phyloP scores from a whole-genome alignment of 768 basidiomycete genomes.

The Leccinellum albellum region DNA sequence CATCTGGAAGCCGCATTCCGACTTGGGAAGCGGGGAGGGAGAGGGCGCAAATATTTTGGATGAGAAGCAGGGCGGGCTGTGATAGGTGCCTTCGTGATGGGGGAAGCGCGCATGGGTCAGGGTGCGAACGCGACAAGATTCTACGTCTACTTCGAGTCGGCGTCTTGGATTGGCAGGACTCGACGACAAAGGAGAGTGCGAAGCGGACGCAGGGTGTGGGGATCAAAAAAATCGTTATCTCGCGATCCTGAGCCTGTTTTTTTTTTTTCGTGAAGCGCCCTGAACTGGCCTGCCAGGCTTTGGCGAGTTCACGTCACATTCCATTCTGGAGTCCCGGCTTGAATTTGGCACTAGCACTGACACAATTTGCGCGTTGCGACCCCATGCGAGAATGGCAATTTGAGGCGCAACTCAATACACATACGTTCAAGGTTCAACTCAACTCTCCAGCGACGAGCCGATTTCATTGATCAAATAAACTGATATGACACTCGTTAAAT shows the following conservation, averaged over 20 bases:
- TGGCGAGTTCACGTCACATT: constrained; percentile 25
- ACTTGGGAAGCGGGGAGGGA: constrained; percentile 14
- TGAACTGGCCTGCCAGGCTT: constrained; percentile 7
- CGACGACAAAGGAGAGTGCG: constrained; percentile 8
- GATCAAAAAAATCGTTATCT: constrained; percentile 28
- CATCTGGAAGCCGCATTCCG: constrained; percentile 16
- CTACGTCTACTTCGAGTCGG: constrained; percentile 5
- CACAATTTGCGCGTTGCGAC: constrained; percentile 8
- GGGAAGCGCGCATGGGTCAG: background rate
- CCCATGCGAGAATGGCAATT: constrained; percentile 2
- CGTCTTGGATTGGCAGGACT: constrained; percentile 23
- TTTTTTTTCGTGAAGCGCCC: constrained; percentile 9
- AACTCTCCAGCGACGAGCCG: constrained; percentile 11
- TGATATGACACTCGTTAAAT: constrained; percentile 17
- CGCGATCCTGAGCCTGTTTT: constrained; percentile 24
- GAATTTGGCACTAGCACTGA: constrained; percentile 2
- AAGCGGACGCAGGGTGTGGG: background rate
- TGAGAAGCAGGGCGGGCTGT: constrained; percentile 17
- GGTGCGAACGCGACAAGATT: background rate
- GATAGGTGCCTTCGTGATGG: constrained; percentile 19
- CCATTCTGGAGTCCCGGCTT: constrained; percentile 16
- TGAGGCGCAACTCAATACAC: background rate
- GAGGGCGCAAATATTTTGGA: background rate
- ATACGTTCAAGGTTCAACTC: background rate
- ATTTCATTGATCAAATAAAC: constrained; percentile 26